phyloP scores from a whole-genome alignment of 768 basidiomycete genomes.

The Xanthoconium stramineum region DNA sequence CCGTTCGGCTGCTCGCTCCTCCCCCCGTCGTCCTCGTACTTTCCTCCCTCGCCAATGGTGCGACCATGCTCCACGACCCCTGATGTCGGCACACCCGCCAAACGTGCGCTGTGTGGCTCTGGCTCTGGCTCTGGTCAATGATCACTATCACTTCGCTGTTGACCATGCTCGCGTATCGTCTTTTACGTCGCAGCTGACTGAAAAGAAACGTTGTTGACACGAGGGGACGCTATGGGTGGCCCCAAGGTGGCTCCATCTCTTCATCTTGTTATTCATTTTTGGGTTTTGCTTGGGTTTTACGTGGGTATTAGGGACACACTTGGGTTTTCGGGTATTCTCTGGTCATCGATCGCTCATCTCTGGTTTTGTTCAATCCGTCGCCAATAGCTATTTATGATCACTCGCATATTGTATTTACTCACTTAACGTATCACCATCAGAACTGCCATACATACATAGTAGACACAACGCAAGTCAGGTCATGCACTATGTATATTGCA shows the following conservation, averaged over 20 bases:
- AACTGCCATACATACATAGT: constrained; percentile 1
- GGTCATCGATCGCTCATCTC: background rate
- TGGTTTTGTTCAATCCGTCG: constrained; percentile 1
- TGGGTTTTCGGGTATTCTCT: constrained; percentile 1
- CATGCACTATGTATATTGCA: constrained; percentile 8
- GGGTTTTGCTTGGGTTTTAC: constrained; percentile 3
- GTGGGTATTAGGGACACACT: constrained; percentile 5
- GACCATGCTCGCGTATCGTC: constrained; percentile 8
- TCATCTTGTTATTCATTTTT: constrained; percentile 14
- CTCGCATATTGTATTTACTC: constrained; percentile 16
- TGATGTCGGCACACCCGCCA: constrained; percentile 14
- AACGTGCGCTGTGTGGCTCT: constrained; percentile 8
- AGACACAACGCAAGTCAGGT: constrained; percentile 16
- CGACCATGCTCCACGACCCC: constrained; percentile 23
- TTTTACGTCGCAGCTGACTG: constrained; percentile 23
- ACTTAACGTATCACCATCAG: constrained; percentile 13
- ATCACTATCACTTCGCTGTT: constrained; percentile 10
- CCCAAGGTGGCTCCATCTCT: background rate
- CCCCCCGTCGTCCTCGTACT: constrained; percentile 13
- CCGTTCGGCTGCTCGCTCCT: constrained; percentile 6
- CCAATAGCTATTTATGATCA: constrained; percentile 11
- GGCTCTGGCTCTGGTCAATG: constrained; percentile 2
- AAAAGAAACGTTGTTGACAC: constrained; percentile 23
- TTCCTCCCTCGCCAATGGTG: constrained; percentile 20
- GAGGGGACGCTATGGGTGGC: constrained; percentile 13